Base-by-base conservation (phyloP, 305 asterid genomes). In the Fraxinus angustifolia region DNA sequence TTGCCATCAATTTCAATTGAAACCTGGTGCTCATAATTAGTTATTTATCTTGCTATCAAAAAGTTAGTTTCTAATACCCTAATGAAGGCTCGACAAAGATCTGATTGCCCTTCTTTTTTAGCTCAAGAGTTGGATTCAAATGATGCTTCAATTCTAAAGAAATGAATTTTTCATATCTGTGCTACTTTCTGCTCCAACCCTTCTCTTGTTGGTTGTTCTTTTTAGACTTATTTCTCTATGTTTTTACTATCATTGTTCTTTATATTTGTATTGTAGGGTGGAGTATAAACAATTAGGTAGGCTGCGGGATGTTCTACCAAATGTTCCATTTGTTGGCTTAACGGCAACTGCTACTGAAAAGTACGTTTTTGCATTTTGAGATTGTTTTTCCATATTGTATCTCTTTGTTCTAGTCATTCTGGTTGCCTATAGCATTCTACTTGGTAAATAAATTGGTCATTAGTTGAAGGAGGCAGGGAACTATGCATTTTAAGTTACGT, bases 321-420 rank as follows among this genome's bases (percentile, higher is more conserved):
- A 87, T 84, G 93, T 95, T 79, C 99, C 99, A 17, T 87, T 95
- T 85, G 94, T 95, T 82, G 98, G 42, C 82, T 86, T 95, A 83
- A 95, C 99, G 28, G 99, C 99, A 82, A 93, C 99, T 53, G 99
- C 99, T 71, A 95, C 99, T 68, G 96, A 89, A 82, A 95, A 91
- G 99, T 95, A 89, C 82, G 95, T 84, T 45, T 68, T 42, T 79
- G 83, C 85, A 75, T 78, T 80, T 79, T 40, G 70, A 45, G 1
- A 70, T 42, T 81, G 62, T 10, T 31, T 5, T 28, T 26, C 23
- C 84, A 48, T 60, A 4, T 31, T 6, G 14, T 60, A 16, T 53
- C 79, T 56, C 77, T 23, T 35, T 81, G 77, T 42, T 42, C 53
- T 42, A 23, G 16, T 16, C 4, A 8, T 36, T 34, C 81, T 8